These are phyloP conservation scores for Primulina eburnea DNA, from an alignment of 257 asterid species.

Conservation along the genomic window DNA sequence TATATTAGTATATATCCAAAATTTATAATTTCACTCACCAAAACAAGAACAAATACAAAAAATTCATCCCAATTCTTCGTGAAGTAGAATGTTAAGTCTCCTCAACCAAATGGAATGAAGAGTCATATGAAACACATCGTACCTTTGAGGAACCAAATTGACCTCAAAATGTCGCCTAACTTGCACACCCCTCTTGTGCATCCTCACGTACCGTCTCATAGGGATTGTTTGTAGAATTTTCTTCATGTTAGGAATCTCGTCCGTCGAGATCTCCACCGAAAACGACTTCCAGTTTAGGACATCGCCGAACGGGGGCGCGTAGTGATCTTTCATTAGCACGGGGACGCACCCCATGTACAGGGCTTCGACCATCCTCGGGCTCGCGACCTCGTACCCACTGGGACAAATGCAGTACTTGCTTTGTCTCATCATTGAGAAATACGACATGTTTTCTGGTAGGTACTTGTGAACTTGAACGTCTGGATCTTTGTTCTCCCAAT, in stretches of 20 bases:
- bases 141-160: conserved; percentile 61
- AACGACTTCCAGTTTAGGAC: conserved; percentile 70
- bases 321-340: conserved; percentile 66
- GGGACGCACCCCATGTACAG: conserved; percentile 78
- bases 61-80: not conserved
- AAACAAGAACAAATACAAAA: not conserved
- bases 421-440: conserved; percentile 62
- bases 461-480: conserved; percentile 60
- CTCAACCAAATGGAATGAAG: conserved; percentile 79
- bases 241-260: conserved; percentile 65
- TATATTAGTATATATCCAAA: too few species aligned
- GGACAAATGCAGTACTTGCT: conserved; percentile 83
- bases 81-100: not conserved
- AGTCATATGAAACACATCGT: conserved; percentile 65
- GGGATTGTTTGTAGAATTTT: conserved; percentile 47
- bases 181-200: conserved; percentile 41
- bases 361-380: conserved; percentile 88
- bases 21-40: too few species aligned
- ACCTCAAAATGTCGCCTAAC: conserved; percentile 67
- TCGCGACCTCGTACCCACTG: conserved; percentile 89
- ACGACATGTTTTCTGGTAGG: conserved; percentile 55
- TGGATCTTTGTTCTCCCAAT: conserved; percentile 69
- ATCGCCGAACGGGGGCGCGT: conserved; percentile 69
- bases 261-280: conserved; percentile 48
- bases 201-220: conserved; percentile 32